Conservation (phyloP, 169 alveolate genomes). For the Ichthyophthirius multifiliis region DNA sequence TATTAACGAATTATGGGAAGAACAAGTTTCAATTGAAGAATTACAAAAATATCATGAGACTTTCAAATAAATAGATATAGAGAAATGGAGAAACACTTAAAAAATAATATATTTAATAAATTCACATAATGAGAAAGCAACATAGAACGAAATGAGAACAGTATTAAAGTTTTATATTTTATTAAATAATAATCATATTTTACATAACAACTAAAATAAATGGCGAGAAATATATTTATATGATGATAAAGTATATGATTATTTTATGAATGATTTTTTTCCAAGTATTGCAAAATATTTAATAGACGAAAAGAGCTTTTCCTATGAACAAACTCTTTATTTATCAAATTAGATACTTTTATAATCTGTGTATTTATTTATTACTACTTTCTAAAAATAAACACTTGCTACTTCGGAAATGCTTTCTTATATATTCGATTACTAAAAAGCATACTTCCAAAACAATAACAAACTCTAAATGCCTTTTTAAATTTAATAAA, state of each 20-base stretch:
- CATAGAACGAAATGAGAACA: not conserved
- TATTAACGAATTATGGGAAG: not conserved
- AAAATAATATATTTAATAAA: not conserved
- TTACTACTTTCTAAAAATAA: not conserved
- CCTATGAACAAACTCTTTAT: not conserved
- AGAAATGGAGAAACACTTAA: not conserved
- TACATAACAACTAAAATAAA: not conserved
- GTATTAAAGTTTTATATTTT: not conserved
- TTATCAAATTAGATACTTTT: not conserved
- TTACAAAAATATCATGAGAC: not conserved
- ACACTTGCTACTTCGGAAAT: not conserved
- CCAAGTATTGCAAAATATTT: not conserved
- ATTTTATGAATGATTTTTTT: not conserved
- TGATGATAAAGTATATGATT: constrained; percentile 3
- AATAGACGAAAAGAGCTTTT: not conserved
- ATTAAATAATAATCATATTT: not conserved
- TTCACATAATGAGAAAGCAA: not conserved
- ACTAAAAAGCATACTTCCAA: not conserved
- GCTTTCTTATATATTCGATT: constrained; percentile 1
- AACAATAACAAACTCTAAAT: not conserved
- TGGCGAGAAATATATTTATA: not conserved
- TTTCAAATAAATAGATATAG: constrained; percentile 1
- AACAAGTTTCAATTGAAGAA: not conserved
- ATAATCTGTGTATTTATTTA: not conserved
- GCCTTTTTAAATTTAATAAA: not conserved